Percentiles rank a stretch among this genome's conserved stretches.
phyloP scores from a whole-genome alignment of 768 basidiomycete genomes.

The Suillus brevipes region DNA sequence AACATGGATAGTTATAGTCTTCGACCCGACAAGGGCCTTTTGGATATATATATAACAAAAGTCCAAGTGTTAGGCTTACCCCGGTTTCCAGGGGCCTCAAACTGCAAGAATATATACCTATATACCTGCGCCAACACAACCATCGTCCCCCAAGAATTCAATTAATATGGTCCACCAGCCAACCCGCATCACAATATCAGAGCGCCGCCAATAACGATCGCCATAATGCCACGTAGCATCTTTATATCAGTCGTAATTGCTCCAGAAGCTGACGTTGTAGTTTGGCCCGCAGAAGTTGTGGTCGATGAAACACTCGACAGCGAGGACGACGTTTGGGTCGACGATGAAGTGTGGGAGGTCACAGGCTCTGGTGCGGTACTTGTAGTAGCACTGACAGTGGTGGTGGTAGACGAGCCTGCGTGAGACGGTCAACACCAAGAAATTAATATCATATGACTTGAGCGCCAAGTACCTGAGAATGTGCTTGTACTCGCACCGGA shows the following conservation, averaged over 20 bases:
- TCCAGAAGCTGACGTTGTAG: conserved; percentile 6
- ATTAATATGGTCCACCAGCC: background rate
- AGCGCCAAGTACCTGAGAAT: background rate
- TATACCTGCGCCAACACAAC: background rate
- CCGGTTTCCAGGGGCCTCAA: background rate
- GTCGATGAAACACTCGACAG: background rate
- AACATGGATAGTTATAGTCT: background rate
- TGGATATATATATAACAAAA: background rate
- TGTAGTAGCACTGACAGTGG: background rate
- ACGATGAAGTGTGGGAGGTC: background rate
- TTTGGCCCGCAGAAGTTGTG: conserved; percentile 2
- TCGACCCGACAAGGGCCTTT: background rate
- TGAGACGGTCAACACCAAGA: background rate
- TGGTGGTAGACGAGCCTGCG: background rate
- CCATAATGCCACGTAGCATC: background rate
- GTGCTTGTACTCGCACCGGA: background rate
- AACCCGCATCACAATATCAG: conserved; percentile 6
- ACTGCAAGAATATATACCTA: background rate
- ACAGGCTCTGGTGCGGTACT: background rate
- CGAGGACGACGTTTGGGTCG: background rate
- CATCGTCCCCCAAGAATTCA: background rate
- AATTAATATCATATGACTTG: background rate
- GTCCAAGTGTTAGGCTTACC: background rate
- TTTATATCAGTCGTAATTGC: background rate
- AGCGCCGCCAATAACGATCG: background rate